phyloP scores from a whole-genome alignment of 148 eudicot species.

The Simmondsia chinensis region DNA sequence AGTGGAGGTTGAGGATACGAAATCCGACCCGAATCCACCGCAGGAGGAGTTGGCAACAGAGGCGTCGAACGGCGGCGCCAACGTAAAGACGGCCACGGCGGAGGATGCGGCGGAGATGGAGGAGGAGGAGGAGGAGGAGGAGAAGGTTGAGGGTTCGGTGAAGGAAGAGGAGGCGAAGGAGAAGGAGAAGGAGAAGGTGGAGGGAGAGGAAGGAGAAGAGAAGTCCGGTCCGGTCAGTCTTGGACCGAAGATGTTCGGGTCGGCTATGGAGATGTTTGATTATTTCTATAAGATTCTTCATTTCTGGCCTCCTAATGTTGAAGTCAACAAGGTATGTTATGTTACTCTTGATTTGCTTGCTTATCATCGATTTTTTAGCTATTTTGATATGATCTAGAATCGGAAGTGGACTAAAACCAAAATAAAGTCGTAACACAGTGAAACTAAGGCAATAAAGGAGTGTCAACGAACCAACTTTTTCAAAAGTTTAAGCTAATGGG shows the following conservation, averaged over 20 bases:
- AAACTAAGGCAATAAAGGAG: no score
- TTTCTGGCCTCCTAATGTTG: slow-evolving; percentile 52
- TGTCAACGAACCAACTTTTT: no score
- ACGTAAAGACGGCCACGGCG: slow-evolving; percentile 10
- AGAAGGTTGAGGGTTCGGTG: slow-evolving; percentile 28
- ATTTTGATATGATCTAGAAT: no score
- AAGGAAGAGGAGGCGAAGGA: not conserved
- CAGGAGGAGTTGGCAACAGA: no score
- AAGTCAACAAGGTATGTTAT: slow-evolving; percentile 54
- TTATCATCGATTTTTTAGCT: no score
- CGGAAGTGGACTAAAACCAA: no score
- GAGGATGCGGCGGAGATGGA: slow-evolving; percentile 45
- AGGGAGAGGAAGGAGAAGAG: slow-evolving; percentile 4
- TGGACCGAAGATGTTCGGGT: slow-evolving; percentile 52
- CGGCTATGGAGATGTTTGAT: slow-evolving; percentile 67
- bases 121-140: slow-evolving; percentile 61
- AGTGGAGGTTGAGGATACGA: slow-evolving; percentile 43
- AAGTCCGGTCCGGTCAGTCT: slow-evolving; percentile 27
- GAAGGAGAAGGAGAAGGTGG: slow-evolving; percentile 7
- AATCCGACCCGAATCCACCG: slow-evolving; percentile 1
- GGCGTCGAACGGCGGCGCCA: slow-evolving; percentile 11
- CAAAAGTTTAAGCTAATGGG: no score
- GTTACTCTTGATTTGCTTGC: no score
- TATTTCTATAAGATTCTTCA: slow-evolving; percentile 66
- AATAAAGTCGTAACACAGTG: no score